Base-by-base conservation (phyloP, 805 yeast species). In the Yarrowia keelungensis region DNA sequence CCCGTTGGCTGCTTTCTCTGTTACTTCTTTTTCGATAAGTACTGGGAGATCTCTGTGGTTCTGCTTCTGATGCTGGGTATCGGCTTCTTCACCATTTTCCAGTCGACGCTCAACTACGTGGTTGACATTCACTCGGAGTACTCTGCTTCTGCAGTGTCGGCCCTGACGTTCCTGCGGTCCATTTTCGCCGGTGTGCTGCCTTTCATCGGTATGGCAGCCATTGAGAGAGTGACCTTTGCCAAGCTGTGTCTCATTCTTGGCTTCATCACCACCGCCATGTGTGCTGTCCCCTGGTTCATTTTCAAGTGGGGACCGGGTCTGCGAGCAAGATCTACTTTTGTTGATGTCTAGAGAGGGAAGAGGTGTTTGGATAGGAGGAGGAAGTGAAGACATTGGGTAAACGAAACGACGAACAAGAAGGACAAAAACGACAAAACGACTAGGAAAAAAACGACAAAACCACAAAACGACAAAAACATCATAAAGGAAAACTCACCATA, bases 61-160 rank as follows among this genome's bases (percentile, higher is more conserved):
- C 39, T 47, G 10, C 56, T 66, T 42, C 39, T 69, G 35, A n/a
- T 69, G 12, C 38, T 69, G 35, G 69, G 72, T 26, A 54, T 66
- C 36, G 66, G 71, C 3, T 69, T 69, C 53, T 69, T 69, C 69
- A 49, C 69, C 43, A 69, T 69, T 14, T 69, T 69, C 65, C 71
- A 69, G 43, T 35, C 65, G 5, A 71, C 71, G 1, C 69, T 69
- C 39, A 69, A 69, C 54, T 69, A 69, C 69, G 54, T 69, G n/a
- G 69, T 69, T 4, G 71, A 69, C 42, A 50, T 69, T 22, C 70
- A 69, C 50, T 62, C 69, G 5, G 69, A 68, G 62, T 50, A 61
- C 43, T 69, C 71, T 1, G 71, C 71, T 2, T 61, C 69, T 3
- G 71, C 71, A 0, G 71, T 69, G 2, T 59, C 71, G 8, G 66